Evolutionary conservation across 148 eudicot species (phyloP), one percentile per base, ranked within the genome.

Genomic region (Rhododendron mucronatum): DNA sequence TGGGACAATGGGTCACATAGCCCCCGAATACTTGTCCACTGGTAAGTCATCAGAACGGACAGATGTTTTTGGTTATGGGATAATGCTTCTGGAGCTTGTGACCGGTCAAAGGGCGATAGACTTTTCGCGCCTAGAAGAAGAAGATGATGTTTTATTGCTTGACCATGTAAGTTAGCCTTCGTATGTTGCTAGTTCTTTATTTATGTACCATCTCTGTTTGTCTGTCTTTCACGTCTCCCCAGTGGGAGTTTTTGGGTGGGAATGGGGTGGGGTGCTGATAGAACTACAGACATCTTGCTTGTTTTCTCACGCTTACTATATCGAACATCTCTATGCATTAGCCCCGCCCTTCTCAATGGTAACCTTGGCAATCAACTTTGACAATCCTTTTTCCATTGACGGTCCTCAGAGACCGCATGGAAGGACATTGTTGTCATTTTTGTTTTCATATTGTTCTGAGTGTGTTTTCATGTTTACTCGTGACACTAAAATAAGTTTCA

Each of bases 1-100:
- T 51, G 94, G 94, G 45, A 92, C 94, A 18, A 92, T 92, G 93
- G 93, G 93, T 84, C 93, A 92, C 86, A 92, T 92, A 85, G 92
- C 93, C 51, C 93, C 93, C 26, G 93, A 92, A 85, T 92, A 92
- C 84, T 83, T 92, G 88, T 92, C 93, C 28, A 92, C 93, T 23
- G 93, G 93, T 44, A 92, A 90, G 84, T 92, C 93, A 57, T 92
- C 93, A 11, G 92, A 88, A 85, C 89, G 87, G 81, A 92, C 93
- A 9, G 93, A 92, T 71, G 91, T 92, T 74, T 92, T 92, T 88
- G 94, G 94, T 21, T 92, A 90, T 87, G 94, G 94, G 74, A 90
- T 92, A 53, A 90, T 90, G 92, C 92, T 92, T 45, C 83, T 92
- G 26, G 94, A 92, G 82, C 89, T 92, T 78, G 94, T 92, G 30